Base-by-base conservation (phyloP, 2,329 filamentous ascomycete species). In the Rhexocercosporidium sp. region DNA sequence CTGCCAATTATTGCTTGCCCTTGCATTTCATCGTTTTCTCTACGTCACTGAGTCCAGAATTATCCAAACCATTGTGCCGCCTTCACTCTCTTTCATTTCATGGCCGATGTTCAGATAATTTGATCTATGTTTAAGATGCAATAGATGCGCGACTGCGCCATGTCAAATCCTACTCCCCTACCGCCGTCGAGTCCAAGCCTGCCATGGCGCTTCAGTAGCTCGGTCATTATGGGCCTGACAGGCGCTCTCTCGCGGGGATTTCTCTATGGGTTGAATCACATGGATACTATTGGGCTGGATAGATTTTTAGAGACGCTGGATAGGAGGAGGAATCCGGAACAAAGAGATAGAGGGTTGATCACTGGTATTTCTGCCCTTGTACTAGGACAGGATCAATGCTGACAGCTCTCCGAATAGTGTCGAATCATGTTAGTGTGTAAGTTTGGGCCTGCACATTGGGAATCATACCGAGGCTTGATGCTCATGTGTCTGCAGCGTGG, bases 401-500 rank as follows among this genome's bases (percentile, higher is more conserved):
- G 53, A 68, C 62, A 66, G 51, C n/a, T 53, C 54, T 39, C 46
- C 27, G 54, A 63, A 66, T 74, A 94, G 93, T 96, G 41, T 95
- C 92, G 59, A 97, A 96, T 79, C 93, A 97, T 82, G 87, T 93
- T 72, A 94, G 91, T 78, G 90, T 96, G 92, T 96, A 90, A 81
- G 91, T 90, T 79, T 18, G 39, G 9, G 27, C 29, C 22, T 51
- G 22, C 31, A 59, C 47, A 53, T 66, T 14, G 37, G 12, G 3
- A 46, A 2, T 3, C 22, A 22, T 14, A 3, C n/a, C 25, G 11
- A 31, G 3, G 49, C 12, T 46, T 39, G n/a, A 66, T 68, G 31
- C 47, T 70, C 56, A 62, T 66, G 9, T 60, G 57, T 71, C 60
- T 73, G 71, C 78, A 97, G 95, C 67, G 82, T 98, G 74, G 96